These are phyloP conservation scores for Gliomastix tumulicola DNA, from an alignment of 2,329 filamentous ascomycete species.

Conservation along the genomic window DNA sequence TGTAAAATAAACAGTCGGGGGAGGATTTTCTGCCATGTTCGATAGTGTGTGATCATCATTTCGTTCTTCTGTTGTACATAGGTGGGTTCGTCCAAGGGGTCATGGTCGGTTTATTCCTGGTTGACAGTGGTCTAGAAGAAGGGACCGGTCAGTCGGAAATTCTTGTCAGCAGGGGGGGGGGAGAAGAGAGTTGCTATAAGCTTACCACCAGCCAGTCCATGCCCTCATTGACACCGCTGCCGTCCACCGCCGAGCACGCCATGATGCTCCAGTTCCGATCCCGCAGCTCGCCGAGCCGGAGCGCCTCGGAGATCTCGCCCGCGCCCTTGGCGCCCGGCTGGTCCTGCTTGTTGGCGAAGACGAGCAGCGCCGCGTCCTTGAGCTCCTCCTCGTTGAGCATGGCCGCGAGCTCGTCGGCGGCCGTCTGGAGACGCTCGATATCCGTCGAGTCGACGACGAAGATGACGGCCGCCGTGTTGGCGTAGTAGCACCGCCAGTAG, in stretches of 20 bases:
- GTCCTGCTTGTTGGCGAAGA: conserved; percentile 99
- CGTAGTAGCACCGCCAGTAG: conserved; percentile 99
- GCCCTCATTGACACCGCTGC: conserved; percentile 87
- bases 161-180: neutral
- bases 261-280: conserved; percentile 99
- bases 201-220: conserved; percentile 98
- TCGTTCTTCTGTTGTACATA: conserved; percentile 5
- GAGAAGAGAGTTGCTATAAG: conserved; percentile 12
- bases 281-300: conserved; percentile 82
- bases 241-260: conserved; percentile 93
- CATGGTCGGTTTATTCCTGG: conserved; percentile 7
- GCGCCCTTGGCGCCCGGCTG: conserved; percentile 95
- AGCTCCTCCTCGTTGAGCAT: conserved; percentile 98
- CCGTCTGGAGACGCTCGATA: conserved; percentile 88
- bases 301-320: conserved; percentile 90
- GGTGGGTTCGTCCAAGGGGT: neutral
- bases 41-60: conserved; percentile 1
- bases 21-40: no score
- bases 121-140: conserved; percentile 14
- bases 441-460: conserved; percentile 98
- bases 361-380: conserved; percentile 82
- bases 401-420: conserved; percentile 82
- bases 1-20: no score
- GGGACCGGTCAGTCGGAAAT: neutral
- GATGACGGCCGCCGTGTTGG: conserved; percentile 95